Conservation (phyloP, 805 yeast species). For the Brettanomyces custersianus region DNA sequence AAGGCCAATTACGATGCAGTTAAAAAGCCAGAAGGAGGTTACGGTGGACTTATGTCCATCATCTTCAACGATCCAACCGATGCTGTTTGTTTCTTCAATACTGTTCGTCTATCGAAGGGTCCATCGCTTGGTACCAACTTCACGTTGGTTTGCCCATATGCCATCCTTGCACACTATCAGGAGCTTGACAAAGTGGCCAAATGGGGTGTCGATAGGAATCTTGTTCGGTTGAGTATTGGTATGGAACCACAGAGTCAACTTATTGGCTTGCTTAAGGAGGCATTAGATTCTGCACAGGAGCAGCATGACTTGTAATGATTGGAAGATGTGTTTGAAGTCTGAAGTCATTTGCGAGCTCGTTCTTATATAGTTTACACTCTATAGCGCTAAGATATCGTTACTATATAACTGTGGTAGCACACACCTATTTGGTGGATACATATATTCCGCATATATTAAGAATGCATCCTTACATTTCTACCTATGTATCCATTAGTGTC, state of each 20-base stretch:
- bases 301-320: constrained; percentile 23
- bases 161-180: constrained; percentile 75
- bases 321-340: not conserved
- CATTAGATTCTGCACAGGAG: constrained; percentile 37
- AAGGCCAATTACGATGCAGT: constrained; percentile 61
- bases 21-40: constrained; percentile 67
- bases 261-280: constrained; percentile 37
- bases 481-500: no score
- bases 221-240: constrained; percentile 80
- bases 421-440: no score
- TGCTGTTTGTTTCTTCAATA: constrained; percentile 70
- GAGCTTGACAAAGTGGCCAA: constrained; percentile 72
- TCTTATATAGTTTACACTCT: not conserved
- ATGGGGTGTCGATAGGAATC: constrained; percentile 75
- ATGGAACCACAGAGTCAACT: constrained; percentile 63
- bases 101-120: constrained; percentile 66
- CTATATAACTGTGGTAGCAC: not conserved
- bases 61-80: constrained; percentile 54
- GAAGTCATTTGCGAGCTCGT: not conserved
- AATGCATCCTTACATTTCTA: no score
- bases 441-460: no score
- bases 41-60: constrained; percentile 78
- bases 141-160: constrained; percentile 83
- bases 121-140: constrained; percentile 89
- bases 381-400: not conserved